Base-by-base conservation (phyloP, 306 rosid genomes). In the Sicyos baderoa region DNA sequence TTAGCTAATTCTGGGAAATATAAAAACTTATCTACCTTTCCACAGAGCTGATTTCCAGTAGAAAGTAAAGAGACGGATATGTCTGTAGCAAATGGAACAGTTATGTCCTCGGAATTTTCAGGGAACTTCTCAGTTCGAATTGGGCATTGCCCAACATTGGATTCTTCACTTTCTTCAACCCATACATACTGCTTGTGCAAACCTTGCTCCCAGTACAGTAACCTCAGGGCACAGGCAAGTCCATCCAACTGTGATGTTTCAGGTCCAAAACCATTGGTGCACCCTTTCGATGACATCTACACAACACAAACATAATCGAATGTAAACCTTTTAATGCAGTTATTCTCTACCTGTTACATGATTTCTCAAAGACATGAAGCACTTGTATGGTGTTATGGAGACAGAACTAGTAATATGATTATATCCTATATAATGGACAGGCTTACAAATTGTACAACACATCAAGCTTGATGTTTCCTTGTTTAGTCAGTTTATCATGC, bases 201-300 rank as follows among this genome's bases (percentile, higher is more conserved):
- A 64, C 81, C 86, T 67, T 67, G 82, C 64, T 81, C 80, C 79
- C 83, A 79, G 78, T 88, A 76, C 54, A 42, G 73, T 61, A 78
- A 68, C 76, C 77, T 87, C 57, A 80, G 50, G 48, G 78, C 79
- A 77, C 82, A 76, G 71, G 73, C 62, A 63, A 77, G 76, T 83
- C 80, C 80, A 67, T 83, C 79, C 48, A 83, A 80, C 58, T 80
- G 71, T 60, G 75, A 81, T 83, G 53, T 79, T 70, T 78, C 82
- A 19, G 80, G 73, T 77, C 86, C 79, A 49, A 83, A 67, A 68
- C 84, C 86, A 70, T 86, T 81, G 71, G 77, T 76, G 82, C 91
- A 87, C 61, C 74, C 82, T 73, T 77, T 76, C 59, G 83, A 75
- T 68, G 74, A 61, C 74, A 82, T 86, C 95, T 88, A 87, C 86